Evolutionary conservation across 148 eudicot genomes (phyloP).

Genomic region (Silene conica): DNA sequence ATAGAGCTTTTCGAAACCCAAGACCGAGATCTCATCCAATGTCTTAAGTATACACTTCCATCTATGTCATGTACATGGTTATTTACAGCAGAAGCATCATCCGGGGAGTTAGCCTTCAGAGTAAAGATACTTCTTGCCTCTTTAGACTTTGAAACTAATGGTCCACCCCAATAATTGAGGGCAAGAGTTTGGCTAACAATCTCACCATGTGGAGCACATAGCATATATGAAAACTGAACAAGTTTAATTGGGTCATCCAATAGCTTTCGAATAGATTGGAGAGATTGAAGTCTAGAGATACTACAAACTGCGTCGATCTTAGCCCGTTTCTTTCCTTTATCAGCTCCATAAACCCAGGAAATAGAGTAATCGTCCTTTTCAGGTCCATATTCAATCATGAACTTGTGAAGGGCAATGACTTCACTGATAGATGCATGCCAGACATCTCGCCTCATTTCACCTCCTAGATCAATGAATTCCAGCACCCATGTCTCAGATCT

Average conservation of each 20-base stretch:
- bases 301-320: constrained; percentile 43
- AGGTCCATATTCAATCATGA: constrained; percentile 72
- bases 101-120: constrained; percentile 22
- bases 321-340: constrained; percentile 69
- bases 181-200: constrained; percentile 83
- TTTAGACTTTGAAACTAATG: constrained; percentile 35
- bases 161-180: constrained; percentile 91
- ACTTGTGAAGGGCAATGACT: constrained; percentile 66
- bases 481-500: constrained; percentile 70
- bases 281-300: constrained; percentile 80
- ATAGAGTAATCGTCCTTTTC: constrained; percentile 50
- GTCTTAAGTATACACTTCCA: constrained; percentile 73
- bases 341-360: constrained; percentile 54
- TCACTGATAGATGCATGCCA: constrained; percentile 81
- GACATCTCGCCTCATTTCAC: constrained; percentile 88
- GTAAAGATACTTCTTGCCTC: constrained; percentile 23
- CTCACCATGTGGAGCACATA: constrained; percentile 64
- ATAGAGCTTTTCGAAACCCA: constrained; percentile 69
- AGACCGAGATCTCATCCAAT: constrained; percentile 80
- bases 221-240: constrained; percentile 65
- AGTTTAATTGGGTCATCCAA: constrained; percentile 81
- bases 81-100: constrained; percentile 37
- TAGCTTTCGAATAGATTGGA: constrained; percentile 58
- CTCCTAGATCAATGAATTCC: constrained; percentile 79
- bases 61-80: constrained; percentile 71